Evolutionary conservation across 2,329 filamentous ascomycete species (phyloP).

Genomic region (Epichloe sibirici): DNA sequence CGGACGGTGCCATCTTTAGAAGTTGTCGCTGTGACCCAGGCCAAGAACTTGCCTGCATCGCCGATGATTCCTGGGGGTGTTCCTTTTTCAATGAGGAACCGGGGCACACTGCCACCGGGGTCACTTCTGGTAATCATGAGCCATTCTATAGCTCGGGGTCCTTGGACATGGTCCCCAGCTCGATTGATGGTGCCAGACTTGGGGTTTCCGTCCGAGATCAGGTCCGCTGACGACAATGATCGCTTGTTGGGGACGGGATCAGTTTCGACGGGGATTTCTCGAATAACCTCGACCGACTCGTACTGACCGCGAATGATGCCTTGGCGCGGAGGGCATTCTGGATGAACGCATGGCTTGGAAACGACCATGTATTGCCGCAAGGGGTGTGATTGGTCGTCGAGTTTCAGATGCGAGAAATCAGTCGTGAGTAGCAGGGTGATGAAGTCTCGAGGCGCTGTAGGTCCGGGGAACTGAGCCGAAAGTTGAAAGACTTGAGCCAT

Average conservation of each 20-base stretch:
- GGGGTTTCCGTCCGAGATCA: constrained; percentile 17
- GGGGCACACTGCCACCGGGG: constrained; percentile 75
- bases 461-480: constrained; percentile 80
- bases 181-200: constrained; percentile 8
- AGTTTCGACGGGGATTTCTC: constrained; percentile 57
- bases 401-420: constrained; percentile 32
- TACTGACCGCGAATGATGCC: constrained; percentile 78
- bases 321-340: constrained; percentile 53
- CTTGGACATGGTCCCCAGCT: constrained; percentile 22
- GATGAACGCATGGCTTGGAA: constrained; percentile 72
- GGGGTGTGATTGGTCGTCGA: constrained; percentile 9
- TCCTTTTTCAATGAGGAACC: constrained; percentile 83
- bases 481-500: constrained; percentile 60
- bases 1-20: constrained; percentile 11
- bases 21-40: constrained; percentile 48
- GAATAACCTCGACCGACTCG: constrained; percentile 82
- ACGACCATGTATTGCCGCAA: constrained; percentile 71
- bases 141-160: constrained; percentile 54
- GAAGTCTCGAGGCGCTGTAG: constrained; percentile 80
- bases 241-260: constrained; percentile 17
- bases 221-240: constrained; percentile 21
- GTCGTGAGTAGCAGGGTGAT: constrained; percentile 67
- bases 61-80: constrained; percentile 69
- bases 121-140: constrained; percentile 86
- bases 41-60: constrained; percentile 70